Evolutionary conservation across 148 eudicot species (phyloP).

Genomic region (Persicaria maculosa): DNA sequence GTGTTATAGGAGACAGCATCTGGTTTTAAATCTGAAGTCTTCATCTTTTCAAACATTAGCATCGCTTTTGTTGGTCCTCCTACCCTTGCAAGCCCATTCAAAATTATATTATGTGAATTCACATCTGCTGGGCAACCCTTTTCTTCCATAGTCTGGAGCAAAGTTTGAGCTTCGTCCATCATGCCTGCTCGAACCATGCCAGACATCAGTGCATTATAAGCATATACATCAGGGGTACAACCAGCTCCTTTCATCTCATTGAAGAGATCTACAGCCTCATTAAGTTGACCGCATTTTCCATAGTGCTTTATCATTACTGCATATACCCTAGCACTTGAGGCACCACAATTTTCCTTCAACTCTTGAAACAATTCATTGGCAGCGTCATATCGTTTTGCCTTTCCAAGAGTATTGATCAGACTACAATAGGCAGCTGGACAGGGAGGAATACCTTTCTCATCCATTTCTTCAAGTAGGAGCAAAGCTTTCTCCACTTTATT

Average conservation of each 20-base stretch:
- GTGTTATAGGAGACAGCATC: slow-evolving; percentile 92
- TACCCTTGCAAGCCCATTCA: slow-evolving; percentile 69
- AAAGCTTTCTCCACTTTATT: slow-evolving; percentile 79
- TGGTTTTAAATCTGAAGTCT: slow-evolving; percentile 47
- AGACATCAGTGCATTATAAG: slow-evolving; percentile 93
- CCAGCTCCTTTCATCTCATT: slow-evolving; percentile 82
- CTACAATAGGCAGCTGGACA: slow-evolving; percentile 97
- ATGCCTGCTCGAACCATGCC: slow-evolving; percentile 74
- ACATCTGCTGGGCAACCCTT: slow-evolving; percentile 70
- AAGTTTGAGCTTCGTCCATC: slow-evolving; percentile 70
- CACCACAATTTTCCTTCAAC: slow-evolving; percentile 77
- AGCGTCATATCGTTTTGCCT: slow-evolving; percentile 82
- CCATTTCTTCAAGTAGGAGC: slow-evolving; percentile 93
- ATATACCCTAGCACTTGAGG: slow-evolving; percentile 80
- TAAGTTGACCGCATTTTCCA: slow-evolving; percentile 69
- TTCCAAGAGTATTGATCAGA: slow-evolving; percentile 77
- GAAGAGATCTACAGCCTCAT: slow-evolving; percentile 70
- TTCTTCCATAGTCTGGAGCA: slow-evolving; percentile 66
- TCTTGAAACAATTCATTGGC: slow-evolving; percentile 94
- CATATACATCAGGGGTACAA: slow-evolving; percentile 66
- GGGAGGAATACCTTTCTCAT: slow-evolving; percentile 91
- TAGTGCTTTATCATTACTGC: slow-evolving; percentile 93
- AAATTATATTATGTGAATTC: slow-evolving; percentile 75
- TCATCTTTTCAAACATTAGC: slow-evolving; percentile 73
- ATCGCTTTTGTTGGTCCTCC: slow-evolving; percentile 72